Evolutionary conservation across 768 basidiomycete species (phyloP).

Genomic region (Hypsizygus marmoreus): DNA sequence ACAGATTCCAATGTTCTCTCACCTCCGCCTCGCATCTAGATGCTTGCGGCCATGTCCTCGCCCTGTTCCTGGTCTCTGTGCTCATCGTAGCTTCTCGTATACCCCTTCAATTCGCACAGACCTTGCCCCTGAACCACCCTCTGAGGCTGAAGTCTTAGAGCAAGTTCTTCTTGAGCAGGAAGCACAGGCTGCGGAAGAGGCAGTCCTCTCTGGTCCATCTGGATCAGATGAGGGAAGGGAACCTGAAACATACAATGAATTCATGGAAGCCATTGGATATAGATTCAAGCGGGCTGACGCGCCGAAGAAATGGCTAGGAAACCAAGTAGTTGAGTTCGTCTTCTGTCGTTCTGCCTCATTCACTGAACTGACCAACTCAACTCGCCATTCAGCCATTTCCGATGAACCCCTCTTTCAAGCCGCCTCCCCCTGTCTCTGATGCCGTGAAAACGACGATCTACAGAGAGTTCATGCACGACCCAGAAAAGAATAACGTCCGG

Average conservation of each 20-base stretch:
- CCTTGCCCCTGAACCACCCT: slow-evolving; percentile 27
- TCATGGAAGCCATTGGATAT: slow-evolving; percentile 43
- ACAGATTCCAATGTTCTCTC: slow-evolving; percentile 34
- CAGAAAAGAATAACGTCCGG: slow-evolving; percentile 55
- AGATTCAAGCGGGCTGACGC: slow-evolving; percentile 42
- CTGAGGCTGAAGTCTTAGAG: slow-evolving; percentile 21
- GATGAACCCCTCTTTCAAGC: slow-evolving; percentile 81
- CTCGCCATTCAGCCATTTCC: slow-evolving; percentile 71
- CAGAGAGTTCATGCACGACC: slow-evolving; percentile 58
- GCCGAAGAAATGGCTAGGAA: slow-evolving; percentile 66
- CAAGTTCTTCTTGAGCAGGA: slow-evolving; percentile 18
- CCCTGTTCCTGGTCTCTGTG: slow-evolving; percentile 18
- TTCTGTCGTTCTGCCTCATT: slow-evolving; percentile 12
- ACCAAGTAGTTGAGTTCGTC: slow-evolving; percentile 51
- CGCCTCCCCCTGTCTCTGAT: slow-evolving; percentile 76
- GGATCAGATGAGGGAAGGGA: slow-evolving; percentile 6
- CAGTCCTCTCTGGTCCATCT: too few species aligned
- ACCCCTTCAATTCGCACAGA: slow-evolving; percentile 23
- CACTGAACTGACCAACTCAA: slow-evolving; percentile 12
- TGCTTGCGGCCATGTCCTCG: slow-evolving; percentile 32
- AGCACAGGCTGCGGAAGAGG: slow-evolving; percentile 15
- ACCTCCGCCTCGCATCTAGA: slow-evolving; percentile 30
- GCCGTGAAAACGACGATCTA: slow-evolving; percentile 58
- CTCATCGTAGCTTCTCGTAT: slow-evolving; percentile 27
- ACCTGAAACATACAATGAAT: slow-evolving; percentile 38